Base-by-base conservation (phyloP, 306 rosid species). In the Purshia tridentata region DNA sequence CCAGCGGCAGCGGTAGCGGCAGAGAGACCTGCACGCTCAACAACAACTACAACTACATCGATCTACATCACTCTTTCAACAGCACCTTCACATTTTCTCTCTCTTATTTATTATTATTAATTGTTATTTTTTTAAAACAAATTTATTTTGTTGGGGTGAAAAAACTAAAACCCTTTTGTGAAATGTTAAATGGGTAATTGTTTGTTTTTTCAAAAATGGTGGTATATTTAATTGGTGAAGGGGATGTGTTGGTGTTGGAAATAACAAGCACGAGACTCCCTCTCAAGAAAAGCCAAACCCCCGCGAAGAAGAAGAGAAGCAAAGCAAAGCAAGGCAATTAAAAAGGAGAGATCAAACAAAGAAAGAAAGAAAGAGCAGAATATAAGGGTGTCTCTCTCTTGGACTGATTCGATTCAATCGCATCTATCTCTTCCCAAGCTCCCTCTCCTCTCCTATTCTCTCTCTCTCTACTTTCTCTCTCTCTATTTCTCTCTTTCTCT, bases 401-500 rank as follows among this genome's bases (percentile, higher is more conserved):
- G 97, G 96, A 90, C 91, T 86, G 81, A 84, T 93, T 93, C 96
- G 65, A 69, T 86, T 85, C 85, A 59, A 83, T 83, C 91, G 84
- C 98, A 86, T 89, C 91, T 75, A 83, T 80, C 89, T 79, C 86
- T 79, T 72, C 75, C 65, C 73, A 69, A 68, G 39, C 73, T 37
- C 59, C 18, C 58, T 44, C 56, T 77, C 67, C 75, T 37, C 73
- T 53, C 46, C 76, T 67, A 64, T 76, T 57, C 73, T 64, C 59
- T 67, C 40, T 69, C 46, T 53, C 54, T 62, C 57, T 29, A 29
- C 35, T 29, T 22, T 72, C 51, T 57, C 60, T 60, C 23, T 65
- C 73, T 64, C 23, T 65, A 70, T 64, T 4, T 60, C 75, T 61
- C 35, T 29, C 35, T 29, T 22, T 74, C 55, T 48, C 57, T 52